Evolutionary conservation across 108 stramenopile genomes (phyloP).

Genomic region (Conticribra guillardii): DNA sequence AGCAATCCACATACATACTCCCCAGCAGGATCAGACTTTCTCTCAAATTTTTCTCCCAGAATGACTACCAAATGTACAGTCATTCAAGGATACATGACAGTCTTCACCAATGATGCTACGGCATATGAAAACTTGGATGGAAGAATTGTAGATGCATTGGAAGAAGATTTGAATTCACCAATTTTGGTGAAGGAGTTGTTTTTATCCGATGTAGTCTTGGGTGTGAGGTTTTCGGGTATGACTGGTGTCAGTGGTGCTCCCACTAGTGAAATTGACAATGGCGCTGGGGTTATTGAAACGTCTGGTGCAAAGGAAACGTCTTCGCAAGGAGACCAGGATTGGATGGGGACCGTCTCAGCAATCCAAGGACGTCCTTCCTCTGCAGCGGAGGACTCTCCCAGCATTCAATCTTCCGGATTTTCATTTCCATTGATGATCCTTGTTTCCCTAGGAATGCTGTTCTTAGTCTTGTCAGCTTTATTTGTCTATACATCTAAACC

Average conservation of each 20-base stretch:
- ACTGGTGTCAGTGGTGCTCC: background rate
- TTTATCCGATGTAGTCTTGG: constrained; percentile 12
- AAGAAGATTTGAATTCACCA: background rate
- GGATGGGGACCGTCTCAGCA: constrained; percentile 10
- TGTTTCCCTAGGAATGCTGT: constrained; percentile 1
- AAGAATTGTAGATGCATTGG: constrained; percentile 17
- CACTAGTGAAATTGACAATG: background rate
- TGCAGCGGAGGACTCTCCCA: background rate
- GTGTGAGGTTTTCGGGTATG: constrained; percentile 3
- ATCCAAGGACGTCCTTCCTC: constrained; percentile 6
- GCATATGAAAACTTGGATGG: constrained; percentile 23
- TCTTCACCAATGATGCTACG: constrained; percentile 11
- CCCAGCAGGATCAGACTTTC: background rate
- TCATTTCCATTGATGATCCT: constrained; percentile 16
- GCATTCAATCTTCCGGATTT: background rate
- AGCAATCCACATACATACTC: constrained; percentile 1
- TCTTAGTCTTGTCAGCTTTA: constrained; percentile 9
- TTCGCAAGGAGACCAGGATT: background rate
- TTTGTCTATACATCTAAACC: constrained; percentile 11
- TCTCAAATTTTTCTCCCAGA: background rate
- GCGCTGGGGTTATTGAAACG: background rate
- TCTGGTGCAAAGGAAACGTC: background rate
- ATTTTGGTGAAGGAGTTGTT: constrained; percentile 2
- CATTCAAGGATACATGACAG: constrained; percentile 17
- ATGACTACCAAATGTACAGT: constrained; percentile 25